phyloP scores from a whole-genome alignment of 805 yeast species.

The Clavispora santaluciae region DNA sequence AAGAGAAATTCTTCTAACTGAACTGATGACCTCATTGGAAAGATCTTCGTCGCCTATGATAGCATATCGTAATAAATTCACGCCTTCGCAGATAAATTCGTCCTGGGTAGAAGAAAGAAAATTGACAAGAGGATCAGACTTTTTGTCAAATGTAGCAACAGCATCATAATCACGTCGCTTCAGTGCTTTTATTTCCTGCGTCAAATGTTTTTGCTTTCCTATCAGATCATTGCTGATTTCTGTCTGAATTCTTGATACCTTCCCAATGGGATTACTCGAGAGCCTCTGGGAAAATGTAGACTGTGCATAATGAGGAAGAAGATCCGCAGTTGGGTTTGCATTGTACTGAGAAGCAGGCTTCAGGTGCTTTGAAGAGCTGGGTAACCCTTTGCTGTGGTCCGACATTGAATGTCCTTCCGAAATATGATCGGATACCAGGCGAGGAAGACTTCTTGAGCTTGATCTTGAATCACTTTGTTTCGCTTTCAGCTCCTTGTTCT shows the following conservation, averaged over 20 bases:
- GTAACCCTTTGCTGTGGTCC: background rate
- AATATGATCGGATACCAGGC: background rate
- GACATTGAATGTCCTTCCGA: background rate
- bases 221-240: no score
- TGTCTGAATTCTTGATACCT: background rate
- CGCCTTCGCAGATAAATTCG: conserved; percentile 30
- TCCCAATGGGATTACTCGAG: background rate
- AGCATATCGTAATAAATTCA: conserved; percentile 34
- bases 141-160: conserved; percentile 15
- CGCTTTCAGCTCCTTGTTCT: conserved; percentile 33
- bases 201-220: no score
- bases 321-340: background rate
- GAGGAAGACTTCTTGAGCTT: conserved; percentile 12
- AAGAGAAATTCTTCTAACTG: conserved; percentile 25
- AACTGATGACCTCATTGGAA: conserved; percentile 17
- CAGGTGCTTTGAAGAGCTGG: background rate
- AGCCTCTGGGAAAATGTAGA: conserved; percentile 9
- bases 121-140: conserved; percentile 32
- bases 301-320: conserved; percentile 11
- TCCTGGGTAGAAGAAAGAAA: conserved; percentile 30
- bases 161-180: background rate
- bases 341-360: background rate
- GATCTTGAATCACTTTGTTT: conserved; percentile 16
- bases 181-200: background rate
- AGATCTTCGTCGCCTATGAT: conserved; percentile 33